Evolutionary conservation across 352 stramenopile genomes (phyloP).

Genomic region (Phytophthora hibernalis): DNA sequence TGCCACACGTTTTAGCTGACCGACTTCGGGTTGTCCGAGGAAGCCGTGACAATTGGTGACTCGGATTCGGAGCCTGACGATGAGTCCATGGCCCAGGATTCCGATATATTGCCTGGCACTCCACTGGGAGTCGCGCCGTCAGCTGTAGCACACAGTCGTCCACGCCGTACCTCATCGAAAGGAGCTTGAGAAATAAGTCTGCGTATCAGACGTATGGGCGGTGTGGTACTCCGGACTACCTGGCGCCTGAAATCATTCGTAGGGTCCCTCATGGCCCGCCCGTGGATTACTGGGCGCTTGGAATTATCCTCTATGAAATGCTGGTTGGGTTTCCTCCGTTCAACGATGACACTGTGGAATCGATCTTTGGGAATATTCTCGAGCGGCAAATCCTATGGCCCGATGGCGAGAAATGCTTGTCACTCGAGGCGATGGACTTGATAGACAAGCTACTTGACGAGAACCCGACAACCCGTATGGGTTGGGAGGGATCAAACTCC

Average conservation of each 20-base stretch:
- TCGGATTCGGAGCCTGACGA: conserved; percentile 43
- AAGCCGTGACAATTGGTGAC: conserved; percentile 58
- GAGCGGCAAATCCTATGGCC: conserved; percentile 88
- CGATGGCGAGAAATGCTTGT: conserved; percentile 88
- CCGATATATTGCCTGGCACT: conserved; percentile 6
- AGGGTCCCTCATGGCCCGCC: conserved; percentile 69
- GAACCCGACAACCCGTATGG: conserved; percentile 67
- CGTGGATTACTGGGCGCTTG: conserved; percentile 91
- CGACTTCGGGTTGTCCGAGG: conserved; percentile 88
- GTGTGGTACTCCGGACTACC: conserved; percentile 89
- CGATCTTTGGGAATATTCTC: conserved; percentile 90
- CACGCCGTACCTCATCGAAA: conserved; percentile 23
- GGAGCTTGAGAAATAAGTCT: conserved; percentile 51
- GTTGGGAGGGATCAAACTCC: conserved; percentile 67
- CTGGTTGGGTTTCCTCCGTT: conserved; percentile 90
- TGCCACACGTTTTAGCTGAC: conserved; percentile 64
- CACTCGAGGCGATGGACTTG: conserved; percentile 79
- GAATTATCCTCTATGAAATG: conserved; percentile 93
- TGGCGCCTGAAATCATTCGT: conserved; percentile 91
- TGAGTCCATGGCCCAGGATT: conserved; percentile 29
- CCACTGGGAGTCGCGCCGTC: conserved; percentile 2
- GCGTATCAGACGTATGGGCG: conserved; percentile 71
- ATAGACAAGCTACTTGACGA: conserved; percentile 84
- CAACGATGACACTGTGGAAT: conserved; percentile 90
- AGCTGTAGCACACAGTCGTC: conserved; percentile 2